Base-by-base conservation (phyloP, 2,329 filamentous ascomycete genomes). In the Neonectria coccinea region DNA sequence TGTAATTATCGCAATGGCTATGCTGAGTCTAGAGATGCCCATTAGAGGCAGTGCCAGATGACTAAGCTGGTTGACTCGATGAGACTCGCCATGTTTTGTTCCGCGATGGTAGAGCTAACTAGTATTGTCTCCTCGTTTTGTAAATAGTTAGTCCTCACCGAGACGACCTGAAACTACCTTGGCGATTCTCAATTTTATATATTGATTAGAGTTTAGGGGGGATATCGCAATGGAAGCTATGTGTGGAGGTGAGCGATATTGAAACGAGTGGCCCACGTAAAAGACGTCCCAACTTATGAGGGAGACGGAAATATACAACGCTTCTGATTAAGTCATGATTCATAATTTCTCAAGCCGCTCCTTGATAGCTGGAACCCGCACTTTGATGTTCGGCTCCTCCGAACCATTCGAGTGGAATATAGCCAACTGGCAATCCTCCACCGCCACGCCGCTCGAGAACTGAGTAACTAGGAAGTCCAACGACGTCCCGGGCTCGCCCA, bases 401-500 rank as follows among this genome's bases (percentile, higher is more conserved):
- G 77, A 60, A 2, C 68, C 71, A 20, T 70, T 67, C 2, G 71
- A 67, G 59, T 75, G 75, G 18, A 84, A 75, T 4, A 77, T 81
- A 18, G 92, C 88, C 79, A 97, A 90, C 82, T 99, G 93, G 74
- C 93, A 97, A 79, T 99, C 96, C 80, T 98, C 95, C 1, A 85
- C 81, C 0, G 81, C 87, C 12, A 96, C 90, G 2, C 92, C 94
- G 78, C 97, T 98, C 36, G 90, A 89, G 81, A 92, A 96, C 81
- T 98, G 95, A 70, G 92, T 87, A 2, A 98, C 95, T 5, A 97
- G 87, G 78, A 97, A 98, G 76, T 96, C 93, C 52, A 97, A 83
- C 20, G 89, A 84, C 27, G 82, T 80, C 2, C 80, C 83, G 2
- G 73, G 60, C 2, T 76, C 67, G 0, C 94, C 94, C 53, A 98